A percentile compares a stretch with the other conserved stretches of the same genome.
Evolutionary conservation across 352 stramenopile genomes (phyloP).

Genomic region (Pythium aquatile): DNA sequence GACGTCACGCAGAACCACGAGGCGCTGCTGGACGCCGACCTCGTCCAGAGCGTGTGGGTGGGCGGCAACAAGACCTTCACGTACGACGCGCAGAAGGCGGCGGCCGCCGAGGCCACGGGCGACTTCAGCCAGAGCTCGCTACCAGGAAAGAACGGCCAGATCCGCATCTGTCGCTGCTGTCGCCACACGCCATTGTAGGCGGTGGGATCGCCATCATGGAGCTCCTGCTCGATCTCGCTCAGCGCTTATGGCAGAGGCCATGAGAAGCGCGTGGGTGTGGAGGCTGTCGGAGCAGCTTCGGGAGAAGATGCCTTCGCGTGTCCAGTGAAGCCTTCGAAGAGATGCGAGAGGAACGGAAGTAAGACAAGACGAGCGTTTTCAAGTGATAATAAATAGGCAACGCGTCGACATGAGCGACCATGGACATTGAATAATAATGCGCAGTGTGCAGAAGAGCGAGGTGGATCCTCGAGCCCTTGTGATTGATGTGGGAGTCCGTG

Average conservation of each 20-base stretch:
- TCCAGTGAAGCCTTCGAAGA: too few species aligned
- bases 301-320: conserved; percentile 16
- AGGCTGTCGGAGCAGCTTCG: conserved; percentile 40
- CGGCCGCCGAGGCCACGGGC: neutral
- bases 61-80: conserved; percentile 53
- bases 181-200: conserved; percentile 25
- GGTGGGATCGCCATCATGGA: neutral
- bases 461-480: too few species aligned
- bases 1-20: conserved; percentile 48
- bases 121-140: conserved; percentile 63
- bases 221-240: too few species aligned
- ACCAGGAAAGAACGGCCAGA: conserved; percentile 70
- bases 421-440: too few species aligned
- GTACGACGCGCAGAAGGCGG: conserved; percentile 30
- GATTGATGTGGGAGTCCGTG: too few species aligned
- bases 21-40: conserved; percentile 39
- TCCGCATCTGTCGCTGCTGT: conserved; percentile 66
- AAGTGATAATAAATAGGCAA: too few species aligned
- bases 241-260: too few species aligned
- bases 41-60: conserved; percentile 70
- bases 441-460: too few species aligned
- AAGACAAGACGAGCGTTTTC: too few species aligned
- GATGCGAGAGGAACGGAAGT: too few species aligned
- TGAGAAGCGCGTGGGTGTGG: too few species aligned
- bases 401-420: too few species aligned